These are phyloP conservation scores for Russula sp. DNA, from an alignment of 768 basidiomycete species.

Conservation along the genomic window DNA sequence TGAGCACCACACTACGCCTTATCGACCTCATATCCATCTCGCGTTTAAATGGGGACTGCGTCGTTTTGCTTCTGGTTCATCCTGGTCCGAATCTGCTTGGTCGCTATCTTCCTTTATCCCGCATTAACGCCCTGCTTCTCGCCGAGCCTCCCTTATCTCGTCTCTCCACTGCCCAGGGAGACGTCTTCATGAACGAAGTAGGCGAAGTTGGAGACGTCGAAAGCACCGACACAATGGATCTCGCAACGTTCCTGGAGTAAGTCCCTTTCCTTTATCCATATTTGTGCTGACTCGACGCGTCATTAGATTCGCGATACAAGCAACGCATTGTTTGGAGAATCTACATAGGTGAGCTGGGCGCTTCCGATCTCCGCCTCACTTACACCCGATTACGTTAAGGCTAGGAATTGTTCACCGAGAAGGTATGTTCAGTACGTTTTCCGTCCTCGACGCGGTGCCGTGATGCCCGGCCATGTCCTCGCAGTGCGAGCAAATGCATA, in stretches of 20 bases:
- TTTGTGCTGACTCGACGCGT: constrained; percentile 18
- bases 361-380: constrained; percentile 11
- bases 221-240: constrained; percentile 68
- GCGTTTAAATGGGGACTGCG: constrained; percentile 60
- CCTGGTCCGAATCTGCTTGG: constrained; percentile 68
- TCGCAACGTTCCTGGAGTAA: constrained; percentile 73
- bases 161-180: constrained; percentile 45
- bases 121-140: constrained; percentile 64
- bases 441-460: background rate
- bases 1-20: constrained; percentile 52
- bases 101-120: constrained; percentile 64
- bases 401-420: constrained; percentile 65
- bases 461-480: background rate
- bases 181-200: constrained; percentile 49
- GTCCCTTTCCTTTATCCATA: constrained; percentile 28
- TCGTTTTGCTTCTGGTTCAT: constrained; percentile 67
- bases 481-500: constrained; percentile 73
- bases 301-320: constrained; percentile 67
- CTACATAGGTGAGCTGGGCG: constrained; percentile 51
- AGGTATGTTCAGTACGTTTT: constrained; percentile 39
- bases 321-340: constrained; percentile 66
- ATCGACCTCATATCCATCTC: constrained; percentile 68
- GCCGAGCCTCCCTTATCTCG: constrained; percentile 49
- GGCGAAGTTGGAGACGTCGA: constrained; percentile 55
- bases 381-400: constrained; percentile 35